phyloP scores from a whole-genome alignment of 2,329 filamentous ascomycete genomes.

The Xylariaceae sp. region DNA sequence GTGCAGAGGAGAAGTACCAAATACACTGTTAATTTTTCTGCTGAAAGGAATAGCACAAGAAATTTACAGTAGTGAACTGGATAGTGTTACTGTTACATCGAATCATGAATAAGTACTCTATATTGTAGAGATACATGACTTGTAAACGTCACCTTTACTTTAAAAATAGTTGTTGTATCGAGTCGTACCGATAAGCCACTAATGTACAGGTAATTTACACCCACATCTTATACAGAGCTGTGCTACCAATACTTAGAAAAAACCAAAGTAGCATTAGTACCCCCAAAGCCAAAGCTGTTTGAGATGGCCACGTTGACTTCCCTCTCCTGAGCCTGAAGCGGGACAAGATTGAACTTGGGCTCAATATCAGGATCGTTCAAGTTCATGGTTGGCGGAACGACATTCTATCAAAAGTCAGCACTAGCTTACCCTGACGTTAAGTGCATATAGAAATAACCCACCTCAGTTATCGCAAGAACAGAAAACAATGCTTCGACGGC shows the following conservation, averaged over 20 bases:
- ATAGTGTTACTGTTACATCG: no score
- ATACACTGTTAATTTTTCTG: no score
- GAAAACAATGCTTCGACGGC: constrained; percentile 89
- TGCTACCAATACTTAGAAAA: constrained; percentile 55
- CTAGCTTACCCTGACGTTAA: not conserved
- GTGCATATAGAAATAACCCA: constrained; percentile 50
- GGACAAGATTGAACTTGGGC: constrained; percentile 85
- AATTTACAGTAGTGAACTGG: no score
- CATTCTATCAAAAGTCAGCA: constrained; percentile 59
- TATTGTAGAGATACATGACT: no score
- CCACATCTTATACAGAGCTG: no score
- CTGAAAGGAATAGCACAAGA: no score
- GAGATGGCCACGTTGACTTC: constrained; percentile 77
- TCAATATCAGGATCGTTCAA: constrained; percentile 69
- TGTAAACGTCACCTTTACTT: no score
- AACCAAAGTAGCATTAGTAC: constrained; percentile 90
- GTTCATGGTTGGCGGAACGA: constrained; percentile 87
- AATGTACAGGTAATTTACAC: no score
- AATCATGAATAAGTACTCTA: no score
- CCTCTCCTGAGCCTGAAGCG: constrained; percentile 71
- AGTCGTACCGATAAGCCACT: no score
- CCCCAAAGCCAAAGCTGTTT: constrained; percentile 98
- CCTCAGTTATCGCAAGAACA: constrained; percentile 78
- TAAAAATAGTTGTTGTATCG: no score
- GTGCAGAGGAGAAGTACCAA: no score